These are phyloP conservation scores for Schizosaccharomyces osmophilus DNA, from an alignment of 805 yeast genomes.

Conservation along the genomic window DNA sequence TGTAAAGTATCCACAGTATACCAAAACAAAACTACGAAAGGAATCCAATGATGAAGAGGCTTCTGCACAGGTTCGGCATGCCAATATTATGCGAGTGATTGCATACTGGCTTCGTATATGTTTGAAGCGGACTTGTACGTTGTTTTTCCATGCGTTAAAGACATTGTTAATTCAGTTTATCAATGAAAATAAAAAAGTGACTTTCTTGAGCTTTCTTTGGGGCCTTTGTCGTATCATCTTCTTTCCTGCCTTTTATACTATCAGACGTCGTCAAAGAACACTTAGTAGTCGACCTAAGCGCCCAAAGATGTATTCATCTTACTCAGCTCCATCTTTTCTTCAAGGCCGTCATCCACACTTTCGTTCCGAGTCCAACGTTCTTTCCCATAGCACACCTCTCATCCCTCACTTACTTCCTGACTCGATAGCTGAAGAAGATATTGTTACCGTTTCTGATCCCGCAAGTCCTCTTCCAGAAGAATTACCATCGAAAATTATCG, in stretches of 20 bases:
- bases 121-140: neutral
- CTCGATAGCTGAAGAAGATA: too few relatives aligned
- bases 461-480: too few relatives aligned
- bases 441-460: too few relatives aligned
- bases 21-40: too few relatives aligned
- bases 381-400: too few relatives aligned
- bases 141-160: neutral
- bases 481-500: too few relatives aligned
- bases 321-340: neutral
- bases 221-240: neutral
- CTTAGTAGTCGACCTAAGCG: neutral
- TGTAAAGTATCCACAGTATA: too few relatives aligned
- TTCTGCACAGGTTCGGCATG: neutral
- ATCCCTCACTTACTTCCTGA: too few relatives aligned
- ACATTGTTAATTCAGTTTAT: neutral
- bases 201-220: neutral
- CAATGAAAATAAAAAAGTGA: neutral
- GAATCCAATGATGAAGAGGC: neutral
- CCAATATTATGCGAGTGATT: neutral
- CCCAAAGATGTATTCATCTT: neutral
- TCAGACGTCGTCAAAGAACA: neutral
- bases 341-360: neutral
- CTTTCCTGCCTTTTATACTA: neutral
- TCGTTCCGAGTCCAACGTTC: too few relatives aligned
- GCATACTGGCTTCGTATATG: neutral